Percentiles rank a stretch among this genome's conserved stretches.
Conservation (phyloP, 495 filamentous ascomycete genomes). For the Letharia lupina region DNA sequence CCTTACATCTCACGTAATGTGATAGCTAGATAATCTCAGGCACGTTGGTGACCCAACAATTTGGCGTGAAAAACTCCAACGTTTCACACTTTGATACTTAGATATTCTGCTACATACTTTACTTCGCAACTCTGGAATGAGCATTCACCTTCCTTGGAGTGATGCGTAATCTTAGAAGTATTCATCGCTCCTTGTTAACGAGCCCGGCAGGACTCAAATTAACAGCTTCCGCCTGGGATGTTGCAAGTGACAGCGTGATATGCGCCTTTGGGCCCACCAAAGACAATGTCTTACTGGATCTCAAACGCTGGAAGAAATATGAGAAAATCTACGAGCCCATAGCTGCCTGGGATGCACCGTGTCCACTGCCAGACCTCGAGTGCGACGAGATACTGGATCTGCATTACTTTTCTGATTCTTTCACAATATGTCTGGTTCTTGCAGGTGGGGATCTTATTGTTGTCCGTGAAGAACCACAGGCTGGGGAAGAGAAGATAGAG, state of each 20-base stretch:
- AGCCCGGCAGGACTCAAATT: conserved; percentile 48
- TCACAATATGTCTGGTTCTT: conserved; percentile 71
- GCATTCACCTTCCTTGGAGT: not conserved
- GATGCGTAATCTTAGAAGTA: conserved; percentile 79
- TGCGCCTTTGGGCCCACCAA: conserved; percentile 67
- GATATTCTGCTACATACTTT: not conserved
- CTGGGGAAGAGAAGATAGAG: conserved; percentile 69
- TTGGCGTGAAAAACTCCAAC: too few relatives aligned
- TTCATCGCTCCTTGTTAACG: conserved; percentile 52
- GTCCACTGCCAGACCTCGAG: conserved; percentile 56
- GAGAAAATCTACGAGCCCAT: conserved; percentile 44
- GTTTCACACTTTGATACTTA: not conserved
- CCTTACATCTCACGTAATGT: too few relatives aligned
- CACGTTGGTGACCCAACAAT: too few relatives aligned
- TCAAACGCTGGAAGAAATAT: conserved; percentile 46
- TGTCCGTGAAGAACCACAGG: conserved; percentile 67
- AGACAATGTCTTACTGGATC: conserved; percentile 53
- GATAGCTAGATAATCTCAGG: too few relatives aligned
- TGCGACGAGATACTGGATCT: conserved; percentile 66
- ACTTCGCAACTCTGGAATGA: not conserved
- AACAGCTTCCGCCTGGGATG: conserved; percentile 71
- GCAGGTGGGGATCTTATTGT: conserved; percentile 84
- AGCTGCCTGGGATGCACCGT: conserved; percentile 80
- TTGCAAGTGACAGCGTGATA: conserved; percentile 57
- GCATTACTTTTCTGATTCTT: conserved; percentile 75